Evolutionary conservation across 2,329 filamentous ascomycete species (phyloP), one percentile per base, ranked within the genome.

Genomic region (Parastagonospora nodorum): DNA sequence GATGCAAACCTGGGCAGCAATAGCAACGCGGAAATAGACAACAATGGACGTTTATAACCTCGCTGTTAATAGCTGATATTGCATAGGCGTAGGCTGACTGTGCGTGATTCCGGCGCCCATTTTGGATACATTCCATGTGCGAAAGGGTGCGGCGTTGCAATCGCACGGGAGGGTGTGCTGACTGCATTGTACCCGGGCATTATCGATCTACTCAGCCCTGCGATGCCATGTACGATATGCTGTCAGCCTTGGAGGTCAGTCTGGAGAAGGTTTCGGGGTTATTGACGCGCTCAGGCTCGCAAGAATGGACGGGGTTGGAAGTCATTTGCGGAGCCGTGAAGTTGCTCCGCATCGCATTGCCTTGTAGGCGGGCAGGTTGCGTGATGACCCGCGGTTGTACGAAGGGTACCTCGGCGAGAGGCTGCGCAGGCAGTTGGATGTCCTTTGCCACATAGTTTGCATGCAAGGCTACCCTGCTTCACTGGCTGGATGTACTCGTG

Each of bases 161-260:
- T 50, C 54, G 37, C 53, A 50, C 36, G 50, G 45, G 57, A 59
- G 58, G 56, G 55, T 64, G 57, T 65, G 67, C 66, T 71, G 63
- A 70, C 67, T 60, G 65, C 63, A 65, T 52, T 44, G 55, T 49
- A 56, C 48, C 51, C 54, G 51, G 48, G 58, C 35, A 37, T 37
- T 37, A 37, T 37, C 14, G 32, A 32, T 60, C 54, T 63, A 58
- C 61, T 69, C 68, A 71, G 67, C 67, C 66, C 60, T 66, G 57
- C 55, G 40, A 43, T 46, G 11, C 31, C 32, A 42, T 50, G 44
- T 15, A 15, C 50, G 56, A 49, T 37, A 56, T 51, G 53, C 58
- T 43, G 54, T 58, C 50, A 50, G 43, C 37, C 35, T 32, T 50
- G 14, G 19, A 16, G 35, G 15, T 16, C 19, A 3, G 5, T 24